Evolutionary conservation across 129 eudicot genomes (phyloP).

Genomic region (sunflower (Helianthus annuus)): DNA sequence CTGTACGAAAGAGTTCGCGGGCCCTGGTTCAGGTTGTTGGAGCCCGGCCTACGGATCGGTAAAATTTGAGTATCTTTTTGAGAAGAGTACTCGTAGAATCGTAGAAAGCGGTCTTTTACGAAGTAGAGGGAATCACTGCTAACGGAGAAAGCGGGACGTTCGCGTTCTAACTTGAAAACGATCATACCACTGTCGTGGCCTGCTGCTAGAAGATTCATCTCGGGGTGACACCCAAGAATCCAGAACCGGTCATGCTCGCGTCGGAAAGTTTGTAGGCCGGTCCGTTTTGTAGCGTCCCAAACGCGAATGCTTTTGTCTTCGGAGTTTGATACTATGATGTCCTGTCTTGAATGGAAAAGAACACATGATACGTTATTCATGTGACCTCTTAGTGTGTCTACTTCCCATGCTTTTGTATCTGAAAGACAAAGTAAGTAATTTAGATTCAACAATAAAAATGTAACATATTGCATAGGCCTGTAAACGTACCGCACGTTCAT

Average conservation of each 20-base stretch:
- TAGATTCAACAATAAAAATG: conserved; percentile 14
- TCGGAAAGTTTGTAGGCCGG: conserved; percentile 55
- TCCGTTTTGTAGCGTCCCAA: conserved; percentile 58
- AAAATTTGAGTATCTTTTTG: conserved; percentile 68
- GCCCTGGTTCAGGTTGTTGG: conserved; percentile 62
- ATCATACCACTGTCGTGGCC: conserved; percentile 73
- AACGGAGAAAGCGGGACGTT: conserved; percentile 76
- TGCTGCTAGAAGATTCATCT: conserved; percentile 57
- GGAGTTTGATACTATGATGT: conserved; percentile 54
- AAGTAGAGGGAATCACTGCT: conserved; percentile 60
- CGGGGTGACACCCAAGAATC: conserved; percentile 54
- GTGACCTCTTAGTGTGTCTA: conserved; percentile 81
- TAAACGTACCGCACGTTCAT: too few relatives aligned
- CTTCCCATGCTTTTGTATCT: conserved; percentile 92
- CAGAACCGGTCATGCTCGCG: conserved; percentile 59
- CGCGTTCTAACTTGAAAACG: conserved; percentile 73
- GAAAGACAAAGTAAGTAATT: conserved; percentile 20
- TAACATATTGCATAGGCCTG: background rate
- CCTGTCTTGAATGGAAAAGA: conserved; percentile 50
- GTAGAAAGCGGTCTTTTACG: conserved; percentile 71
- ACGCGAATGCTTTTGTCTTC: conserved; percentile 58
- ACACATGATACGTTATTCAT: conserved; percentile 85
- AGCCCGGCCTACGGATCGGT: conserved; percentile 81
- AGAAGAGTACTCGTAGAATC: conserved; percentile 62
- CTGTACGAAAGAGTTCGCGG: conserved; percentile 68